Evolutionary conservation across 2,329 filamentous ascomycete genomes (phyloP), one percentile per base, ranked within the genome.

Genomic region (Sporothrix phasma): DNA sequence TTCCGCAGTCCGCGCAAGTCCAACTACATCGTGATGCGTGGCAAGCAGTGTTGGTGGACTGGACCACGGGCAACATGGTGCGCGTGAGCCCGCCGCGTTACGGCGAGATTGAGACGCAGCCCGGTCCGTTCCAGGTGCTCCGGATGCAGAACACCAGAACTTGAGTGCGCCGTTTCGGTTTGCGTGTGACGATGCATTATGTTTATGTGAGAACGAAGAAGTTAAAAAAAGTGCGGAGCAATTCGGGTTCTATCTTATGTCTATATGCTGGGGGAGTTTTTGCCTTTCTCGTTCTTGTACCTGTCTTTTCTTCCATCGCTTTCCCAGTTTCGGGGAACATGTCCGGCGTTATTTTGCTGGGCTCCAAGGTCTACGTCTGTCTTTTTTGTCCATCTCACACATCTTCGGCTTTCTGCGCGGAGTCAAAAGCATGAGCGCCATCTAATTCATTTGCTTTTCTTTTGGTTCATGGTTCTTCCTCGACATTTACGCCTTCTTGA

Each of bases 21-120:
- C 66, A 82, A 83, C 69, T 82, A 81, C 68, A 78, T 85, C 64
- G 79, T 85, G 69, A 76, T 76, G 72, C 78, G 80, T 67, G 83
- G 82, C 47, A 83, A 81, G 71, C 77, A 81, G 69, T 85, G 82
- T 78, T 79, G 65, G 81, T 85, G 49, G 82, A 85, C 74, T 85
- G 83, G 83, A 73, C 73, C 15, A 84, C 81, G 17, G 83, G 83
- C 43, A 77, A 78, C 63, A 81, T 83, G 78, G 76, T 79, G 31
- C 76, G 80, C 17, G 80, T 83, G 22, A 74, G 80, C 19, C 82
- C 82, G 11, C 82, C 82, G 1, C 76, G 75, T 8, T 59, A 59
- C 24, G 79, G 79, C 46, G 81, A 83, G 69, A 74, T 78, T 54
- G 77, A 81, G 63, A 53, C 24, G n/a, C 74, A 76, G 66, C 78